Evolutionary conservation across 1,139 yeast genomes (phyloP).

Genomic region (Scheffersomyces segobiensis): DNA sequence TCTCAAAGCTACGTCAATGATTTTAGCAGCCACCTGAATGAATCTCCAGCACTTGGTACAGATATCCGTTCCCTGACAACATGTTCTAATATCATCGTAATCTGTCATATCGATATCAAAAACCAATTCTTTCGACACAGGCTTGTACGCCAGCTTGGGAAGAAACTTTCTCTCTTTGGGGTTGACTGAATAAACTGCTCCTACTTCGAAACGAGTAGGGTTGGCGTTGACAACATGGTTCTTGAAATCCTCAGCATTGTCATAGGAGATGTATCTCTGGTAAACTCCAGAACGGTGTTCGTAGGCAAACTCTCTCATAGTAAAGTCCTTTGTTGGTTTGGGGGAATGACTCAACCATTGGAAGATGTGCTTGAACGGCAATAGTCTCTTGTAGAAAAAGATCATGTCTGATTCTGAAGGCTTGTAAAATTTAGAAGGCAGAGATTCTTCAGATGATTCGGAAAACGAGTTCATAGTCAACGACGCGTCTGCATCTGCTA

Average conservation of each 20-base stretch:
- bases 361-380: slow-evolving; percentile 73
- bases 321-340: slow-evolving; percentile 66
- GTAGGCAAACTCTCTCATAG: slow-evolving; percentile 91
- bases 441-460: slow-evolving; percentile 1
- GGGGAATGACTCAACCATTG: slow-evolving; percentile 91
- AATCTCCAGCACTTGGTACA: slow-evolving; percentile 94
- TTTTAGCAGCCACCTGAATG: slow-evolving; percentile 80
- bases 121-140: slow-evolving; percentile 82
- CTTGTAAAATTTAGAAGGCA: slow-evolving; percentile 16
- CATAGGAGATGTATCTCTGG: slow-evolving; percentile 82
- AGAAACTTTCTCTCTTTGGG: slow-evolving; percentile 81
- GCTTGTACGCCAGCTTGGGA: slow-evolving; percentile 79
- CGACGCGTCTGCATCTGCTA: not conserved
- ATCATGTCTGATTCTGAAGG: slow-evolving; percentile 71
- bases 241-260: slow-evolving; percentile 69
- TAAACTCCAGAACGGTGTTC: slow-evolving; percentile 85
- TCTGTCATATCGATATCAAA: slow-evolving; percentile 98
- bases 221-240: slow-evolving; percentile 67
- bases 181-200: slow-evolving; percentile 85
- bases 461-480: slow-evolving; percentile 4
- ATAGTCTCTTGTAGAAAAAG: slow-evolving; percentile 69
- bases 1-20: slow-evolving; percentile 67
- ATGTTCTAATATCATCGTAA: slow-evolving; percentile 90
- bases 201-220: slow-evolving; percentile 93
- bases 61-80: slow-evolving; percentile 84